Evolutionary conservation across 1,139 yeast genomes (phyloP), one percentile per base, ranked within the genome.

Genomic region (Hanseniaspora uvarum): DNA sequence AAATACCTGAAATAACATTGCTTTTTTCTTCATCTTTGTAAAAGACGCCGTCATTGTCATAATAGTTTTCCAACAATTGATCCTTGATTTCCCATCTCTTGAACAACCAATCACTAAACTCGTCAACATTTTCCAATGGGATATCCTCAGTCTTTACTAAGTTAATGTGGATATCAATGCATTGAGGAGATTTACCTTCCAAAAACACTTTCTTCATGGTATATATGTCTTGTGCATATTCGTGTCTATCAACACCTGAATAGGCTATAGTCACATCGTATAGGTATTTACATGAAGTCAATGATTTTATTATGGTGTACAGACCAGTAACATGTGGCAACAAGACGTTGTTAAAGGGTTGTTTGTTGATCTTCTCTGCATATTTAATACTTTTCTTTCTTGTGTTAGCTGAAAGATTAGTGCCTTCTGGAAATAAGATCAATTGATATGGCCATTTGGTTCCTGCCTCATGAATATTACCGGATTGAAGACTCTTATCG

Each of bases 351-450:
- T 74, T 72, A 57, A 85, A 76, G 1, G 77, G 75, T 33, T 59
- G 61, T 51, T 69, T 66, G 21, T 75, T 74, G 43, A 73, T 68
- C 58, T 80, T 76, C 11, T 68, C 69, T 28, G 86, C 83, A 67
- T 71, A 92, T 16, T 67, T 73, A 16, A 71, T 72, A 2, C 89
- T 80, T 56, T 78, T 77, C 7, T 63, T 70, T 50, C 78, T 74
- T 4, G 96, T 87, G 59, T 78, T 75, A 12, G 72, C 72, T 38
- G 94, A 81, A 56, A 86, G 71, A 53, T 88, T 94, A 0, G 99
- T 92, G 2, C 99, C 99, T 67, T 92, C 99, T 0, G 99, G 98
- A 68, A 83, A 92, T 34, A 92, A 67, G 28, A 89, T 68, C 54
- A 92, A 65, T 63, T 72, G 72, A 59, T 79, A 81, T 6, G 75